Evolutionary conservation across 129 eudicot species (phyloP), one percentile per base, ranked within the genome.

Genomic region (Scalesia atractyloides): DNA sequence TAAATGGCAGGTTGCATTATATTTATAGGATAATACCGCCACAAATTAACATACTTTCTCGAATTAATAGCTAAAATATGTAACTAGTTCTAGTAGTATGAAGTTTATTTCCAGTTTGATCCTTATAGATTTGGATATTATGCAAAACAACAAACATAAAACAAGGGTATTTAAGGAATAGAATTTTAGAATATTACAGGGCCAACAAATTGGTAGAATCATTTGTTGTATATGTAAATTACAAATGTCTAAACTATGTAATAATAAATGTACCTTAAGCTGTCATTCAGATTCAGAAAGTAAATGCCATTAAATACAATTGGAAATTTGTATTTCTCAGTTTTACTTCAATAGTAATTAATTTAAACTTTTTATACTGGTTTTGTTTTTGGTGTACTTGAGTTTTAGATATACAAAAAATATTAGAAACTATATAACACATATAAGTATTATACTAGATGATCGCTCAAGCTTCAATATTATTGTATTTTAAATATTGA

Each of bases 161-260:
- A 53, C 18, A 70, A 70, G 47, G 49, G 34, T 17, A 70, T 52
- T 70, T 57, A 71, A 37, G 65, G 75, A 36, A 20, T 6, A 70
- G 9, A 56, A 18, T 17, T 17, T 41, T 10, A 70, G 18, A 15
- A 34, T 36, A 26, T 73, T 50, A 53, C 66, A 52, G 73, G 79
- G 53, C 34, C 66, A 75, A 75, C 79, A 75, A 66, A 75, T 20
- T 44, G 36, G 66, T 15, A 26, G 58, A 41, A 39, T 34, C 18
- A 36, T 76, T 76, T 36, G 18, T 49, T 76, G 75, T 39, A 33
- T 18, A 57, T 24, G 2, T 14, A 33, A 34, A 13, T 65, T 53
- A 30, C 37, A 17, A 39, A 65, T 66, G 66, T 76, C n/a, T 33
- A 56, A 56, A 30, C 14, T 13, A 52, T 48, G 46, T 51, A 49